Conservation (phyloP, 306 rosid species). For the Malus sieversii region DNA sequence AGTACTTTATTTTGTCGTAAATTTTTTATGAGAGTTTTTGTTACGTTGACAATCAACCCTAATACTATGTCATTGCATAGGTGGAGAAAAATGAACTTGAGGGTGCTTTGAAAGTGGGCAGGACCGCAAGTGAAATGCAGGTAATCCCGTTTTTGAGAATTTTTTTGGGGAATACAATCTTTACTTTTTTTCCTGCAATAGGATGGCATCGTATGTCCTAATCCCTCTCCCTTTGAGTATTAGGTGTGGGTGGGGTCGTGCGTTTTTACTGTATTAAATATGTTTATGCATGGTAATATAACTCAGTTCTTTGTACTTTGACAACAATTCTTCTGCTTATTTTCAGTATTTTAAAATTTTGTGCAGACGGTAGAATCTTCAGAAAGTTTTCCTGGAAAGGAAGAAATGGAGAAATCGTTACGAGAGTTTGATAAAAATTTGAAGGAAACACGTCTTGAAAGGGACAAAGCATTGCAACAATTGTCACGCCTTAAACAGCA, state of each 20-base stretch:
- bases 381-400: slow-evolving; percentile 56
- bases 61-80: slow-evolving; percentile 31
- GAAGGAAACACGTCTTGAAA: slow-evolving; percentile 57
- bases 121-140: slow-evolving; percentile 30
- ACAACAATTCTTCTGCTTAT: not conserved
- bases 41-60: slow-evolving; percentile 13
- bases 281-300: not conserved
- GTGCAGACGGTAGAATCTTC: slow-evolving; percentile 45
- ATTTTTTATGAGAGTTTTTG: not conserved
- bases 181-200: not conserved
- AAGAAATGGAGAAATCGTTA: slow-evolving; percentile 69
- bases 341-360: not conserved
- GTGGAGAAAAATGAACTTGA: slow-evolving; percentile 67
- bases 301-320: not conserved
- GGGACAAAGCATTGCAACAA: slow-evolving; percentile 71
- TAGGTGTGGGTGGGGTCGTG: not conserved
- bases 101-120: slow-evolving; percentile 50
- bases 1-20: slow-evolving; percentile 1
- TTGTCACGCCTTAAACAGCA: slow-evolving; percentile 95
- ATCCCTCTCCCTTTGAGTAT: not conserved
- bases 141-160: slow-evolving; percentile 23
- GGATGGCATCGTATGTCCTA: not conserved
- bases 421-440: slow-evolving; percentile 56
- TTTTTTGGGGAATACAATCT: not conserved
- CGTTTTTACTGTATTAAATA: not conserved